Evolutionary conservation across 352 stramenopile genomes (phyloP), one percentile per base, ranked within the genome.

Genomic region (Phytophthora pluvialis): DNA sequence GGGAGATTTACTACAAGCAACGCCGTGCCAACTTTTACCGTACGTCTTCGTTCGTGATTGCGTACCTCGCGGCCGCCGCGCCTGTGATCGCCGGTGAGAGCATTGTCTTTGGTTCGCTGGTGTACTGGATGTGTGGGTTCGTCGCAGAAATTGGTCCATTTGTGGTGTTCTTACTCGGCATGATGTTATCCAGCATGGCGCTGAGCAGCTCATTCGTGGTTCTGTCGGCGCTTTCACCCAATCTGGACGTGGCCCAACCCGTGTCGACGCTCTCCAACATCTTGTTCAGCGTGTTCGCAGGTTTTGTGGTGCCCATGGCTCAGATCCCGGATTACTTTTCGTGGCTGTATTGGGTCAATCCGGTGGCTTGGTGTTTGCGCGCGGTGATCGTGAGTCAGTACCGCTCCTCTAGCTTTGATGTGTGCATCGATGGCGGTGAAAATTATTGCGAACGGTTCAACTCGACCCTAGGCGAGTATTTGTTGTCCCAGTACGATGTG

Each of bases 111-210:
- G 47, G 47, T 12, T 54, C 47, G 4, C 13, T 54, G 4, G 47
- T 54, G 16, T 54, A 54, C 11, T 54, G 46, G 46, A 54, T 54
- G 46, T 54, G 46, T 54, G 47, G 47, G 3, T 54, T 54, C 32
- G 47, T 43, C 47, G 47, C 47, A 4, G 47, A 54, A 11, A 21
- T 42, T 2, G 47, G 5, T 3, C 29, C 31, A 12, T 54, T 54
- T n/a, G 9, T 54, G 46, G 47, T 54, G 2, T 43, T 54, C 13
- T 15, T 54, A 32, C 31, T 54, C 12, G 47, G 9, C 4, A 42
- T 54, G 31, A 43, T 54, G 18, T 21, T 54, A 32, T 54, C 31
- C 16, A 54, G 31, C 31, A 38, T 54, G 16, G 47, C 31, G 16
- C 42, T 54, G 31, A 54, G 47, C 18, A 29, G 29, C 4, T 54